Evolutionary conservation across 1,284 basidiomycete genomes (phyloP), one percentile per base, ranked within the genome.

Genomic region (Moesziomyces parantarcticus): DNA sequence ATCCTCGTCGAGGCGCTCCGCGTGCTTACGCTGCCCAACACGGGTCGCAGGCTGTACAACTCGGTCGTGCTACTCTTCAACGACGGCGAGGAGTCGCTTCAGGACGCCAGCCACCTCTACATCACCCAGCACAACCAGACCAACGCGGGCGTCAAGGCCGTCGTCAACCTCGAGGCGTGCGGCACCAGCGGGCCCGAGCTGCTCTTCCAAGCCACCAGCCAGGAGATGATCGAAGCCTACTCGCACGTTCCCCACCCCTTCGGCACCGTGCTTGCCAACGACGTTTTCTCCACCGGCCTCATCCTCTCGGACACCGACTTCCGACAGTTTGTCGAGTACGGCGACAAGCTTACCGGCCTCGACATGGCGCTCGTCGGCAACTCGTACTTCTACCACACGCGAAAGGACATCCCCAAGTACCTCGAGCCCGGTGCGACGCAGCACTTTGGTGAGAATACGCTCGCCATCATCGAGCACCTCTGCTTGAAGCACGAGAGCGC

Each of bases 361-460:
- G 84, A 97, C 90, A 94, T 97, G 89, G 96, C 96, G 0, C 87
- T 98, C 36, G 91, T 97, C 13, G 93, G 93, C 21, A 93, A 97
- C 84, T 92, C 90, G 69, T 99, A 98, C 83, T 87, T 94, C 61
- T 97, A 96, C 83, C 93, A 96, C 84, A 96, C 93, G 84, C 90
- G 91, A 57, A 91, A 89, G 87, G 93, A 96, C 84, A 79, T 91
- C 3, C 91, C 93, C 6, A 89, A 91, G 72, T 90, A 94, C 77
- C 91, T 96, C 49, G 87, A 93, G 82, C 86, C 89, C 4, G 93
- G 93, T 25, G 91, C 92, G 2, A 61, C 86, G 3, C 86, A 95
- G 87, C 92, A 98, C 85, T 97, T 98, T 90, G 94, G 89, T 22
- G 92, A 93, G 69, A 98, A 97, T 79, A 88, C 91, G 1, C 88